These are phyloP conservation scores for Fusarium caatingaense DNA, from an alignment of 2,329 filamentous ascomycete species.

Conservation along the genomic window DNA sequence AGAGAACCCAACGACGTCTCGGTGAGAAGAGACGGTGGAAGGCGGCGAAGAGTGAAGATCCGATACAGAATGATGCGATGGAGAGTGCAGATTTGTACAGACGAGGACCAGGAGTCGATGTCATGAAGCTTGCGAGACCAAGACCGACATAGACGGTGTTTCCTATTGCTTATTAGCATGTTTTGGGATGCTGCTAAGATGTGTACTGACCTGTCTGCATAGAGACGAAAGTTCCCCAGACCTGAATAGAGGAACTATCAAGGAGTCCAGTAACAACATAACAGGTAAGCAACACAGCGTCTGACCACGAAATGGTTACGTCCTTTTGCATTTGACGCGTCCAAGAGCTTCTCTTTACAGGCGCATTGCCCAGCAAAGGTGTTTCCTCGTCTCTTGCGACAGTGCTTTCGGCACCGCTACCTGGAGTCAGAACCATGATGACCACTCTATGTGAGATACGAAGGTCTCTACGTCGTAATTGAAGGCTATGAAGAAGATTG, in stretches of 20 bases:
- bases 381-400: slow-evolving; percentile 34
- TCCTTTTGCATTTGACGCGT: slow-evolving; percentile 24
- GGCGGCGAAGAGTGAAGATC: slow-evolving; percentile 76
- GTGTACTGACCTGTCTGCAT: slow-evolving; percentile 78
- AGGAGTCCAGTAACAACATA: slow-evolving; percentile 82
- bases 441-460: accelerated
- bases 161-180: slow-evolving; percentile 53
- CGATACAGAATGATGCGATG: slow-evolving; percentile 76
- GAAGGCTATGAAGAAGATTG: background rate
- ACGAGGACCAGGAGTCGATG: slow-evolving; percentile 61
- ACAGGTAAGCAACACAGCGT: slow-evolving; percentile 75
- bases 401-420: background rate
- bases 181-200: background rate
- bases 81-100: slow-evolving; percentile 67
- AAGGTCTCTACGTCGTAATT: background rate
- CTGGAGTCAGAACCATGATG: slow-evolving; percentile 12
- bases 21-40: slow-evolving; percentile 72
- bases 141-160: slow-evolving; percentile 85
- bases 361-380: slow-evolving; percentile 22
- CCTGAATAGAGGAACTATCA: slow-evolving; percentile 79
- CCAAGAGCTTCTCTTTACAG: slow-evolving; percentile 6
- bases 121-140: slow-evolving; percentile 55
- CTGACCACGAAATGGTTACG: slow-evolving; percentile 66
- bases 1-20: slow-evolving; percentile 73
- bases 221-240: slow-evolving; percentile 83